phyloP scores from a whole-genome alignment of 257 asterid species.

The Leonotis leonurus region DNA sequence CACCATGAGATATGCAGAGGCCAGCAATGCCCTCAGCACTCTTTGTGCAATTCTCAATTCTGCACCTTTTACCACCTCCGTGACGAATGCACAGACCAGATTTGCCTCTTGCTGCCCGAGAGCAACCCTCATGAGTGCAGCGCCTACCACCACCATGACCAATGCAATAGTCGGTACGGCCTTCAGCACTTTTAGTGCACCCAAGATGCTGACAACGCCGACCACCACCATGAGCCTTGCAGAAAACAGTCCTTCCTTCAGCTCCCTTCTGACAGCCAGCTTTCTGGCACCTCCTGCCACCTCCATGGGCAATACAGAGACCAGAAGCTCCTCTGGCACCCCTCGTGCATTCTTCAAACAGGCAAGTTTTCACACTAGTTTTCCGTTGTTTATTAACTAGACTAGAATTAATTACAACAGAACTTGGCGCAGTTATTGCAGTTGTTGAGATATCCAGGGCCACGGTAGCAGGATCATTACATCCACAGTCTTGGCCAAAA shows the following conservation, averaged over 20 bases:
- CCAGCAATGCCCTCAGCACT: constrained; percentile 55
- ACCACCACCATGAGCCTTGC: constrained; percentile 98
- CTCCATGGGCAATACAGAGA: constrained; percentile 61
- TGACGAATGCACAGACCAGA: constrained; percentile 57
- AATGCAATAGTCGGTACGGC: constrained; percentile 55
- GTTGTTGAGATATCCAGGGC: constrained; percentile 16
- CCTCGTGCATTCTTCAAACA: constrained; percentile 43
- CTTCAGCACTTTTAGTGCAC: constrained; percentile 64
- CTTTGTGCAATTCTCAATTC: constrained; percentile 36
- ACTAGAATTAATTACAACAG: constrained; percentile 15
- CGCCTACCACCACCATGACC: constrained; percentile 61
- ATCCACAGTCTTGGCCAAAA: constrained; percentile 4
- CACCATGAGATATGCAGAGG: constrained; percentile 68
- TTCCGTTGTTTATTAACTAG: constrained; percentile 22
- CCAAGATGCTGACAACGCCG: constrained; percentile 66
- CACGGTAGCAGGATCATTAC: constrained; percentile 21
- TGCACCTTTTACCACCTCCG: constrained; percentile 71
- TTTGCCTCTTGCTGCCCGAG: constrained; percentile 57
- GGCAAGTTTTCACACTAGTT: constrained; percentile 32
- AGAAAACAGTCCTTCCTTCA: constrained; percentile 61
- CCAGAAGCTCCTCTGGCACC: constrained; percentile 76
- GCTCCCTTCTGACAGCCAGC: constrained; percentile 61
- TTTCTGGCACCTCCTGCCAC: constrained; percentile 60
- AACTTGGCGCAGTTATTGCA: not conserved
- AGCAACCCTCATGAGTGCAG: constrained; percentile 44